Base-by-base conservation (phyloP, 2,329 filamentous ascomycete genomes). In the Diaporthe nobilis region DNA sequence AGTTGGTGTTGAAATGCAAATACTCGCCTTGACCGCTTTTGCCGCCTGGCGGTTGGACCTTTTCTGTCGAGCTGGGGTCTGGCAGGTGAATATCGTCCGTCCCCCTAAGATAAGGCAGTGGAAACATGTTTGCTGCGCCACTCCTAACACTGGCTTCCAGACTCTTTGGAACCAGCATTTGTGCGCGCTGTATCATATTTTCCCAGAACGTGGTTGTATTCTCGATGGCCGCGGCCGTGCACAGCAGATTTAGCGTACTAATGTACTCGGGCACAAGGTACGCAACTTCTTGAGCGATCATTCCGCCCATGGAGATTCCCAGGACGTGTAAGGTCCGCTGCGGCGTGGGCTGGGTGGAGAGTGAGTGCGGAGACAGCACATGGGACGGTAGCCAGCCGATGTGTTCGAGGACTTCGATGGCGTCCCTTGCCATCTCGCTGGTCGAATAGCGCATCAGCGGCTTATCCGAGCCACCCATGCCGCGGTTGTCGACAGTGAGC, bases 281-380 rank as follows among this genome's bases (percentile, higher is more conserved):
- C 31, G 89, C 91, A 5, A 98, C 81, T 85, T 98, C 95, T 84
- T 98, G 95, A 3, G 94, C 91, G 80, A 98, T 96, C 95, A 98
- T 98, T 81, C 95, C 95, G 78, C 95, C 95, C 90, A 98, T 94
- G 76, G 93, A 95, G 78, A 96, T 92, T 74, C 95, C 95, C 47
- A 94, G 87, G 71, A 97, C 83, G 85, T 98, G 92, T 82, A 86
- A 88, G 85, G 80, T 87, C 79, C 81, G 88, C 39, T 55, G 28
- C 34, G n/a, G 61, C 60, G 20, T 20, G 8, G 78, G 72, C 83
- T 7, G 25, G 22, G 39, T 10, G 17, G 65, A 44, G 1, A 39
- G 28, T 22, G 65, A 75, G 82, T 12, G 73, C 3, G 74, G 67
- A 42, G 58, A 83, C 39, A 42, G 55, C 3, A 13, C 71, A 42